Evolutionary conservation across 257 asterid genomes (phyloP).

Genomic region (Lithospermum erythrorhizon): DNA sequence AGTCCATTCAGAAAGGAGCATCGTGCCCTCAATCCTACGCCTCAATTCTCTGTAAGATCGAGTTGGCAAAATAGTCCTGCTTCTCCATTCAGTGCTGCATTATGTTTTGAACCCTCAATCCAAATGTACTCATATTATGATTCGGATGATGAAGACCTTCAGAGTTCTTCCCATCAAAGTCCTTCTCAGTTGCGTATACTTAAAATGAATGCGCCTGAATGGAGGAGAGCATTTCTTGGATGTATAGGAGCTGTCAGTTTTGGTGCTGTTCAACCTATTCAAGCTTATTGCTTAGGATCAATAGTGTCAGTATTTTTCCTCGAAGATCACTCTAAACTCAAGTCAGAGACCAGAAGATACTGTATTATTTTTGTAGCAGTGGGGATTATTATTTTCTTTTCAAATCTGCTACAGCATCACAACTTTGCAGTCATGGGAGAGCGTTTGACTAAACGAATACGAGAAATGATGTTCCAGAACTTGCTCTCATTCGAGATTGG

Average conservation of each 20-base stretch:
- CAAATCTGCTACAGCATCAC: constrained; percentile 57
- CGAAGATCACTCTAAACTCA: constrained; percentile 21
- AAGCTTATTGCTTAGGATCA: constrained; percentile 56
- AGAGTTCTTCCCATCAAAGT: constrained; percentile 5
- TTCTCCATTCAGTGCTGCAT: constrained; percentile 36
- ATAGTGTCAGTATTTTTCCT: constrained; percentile 43
- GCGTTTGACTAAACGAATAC: constrained; percentile 41
- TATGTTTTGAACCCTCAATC: constrained; percentile 27
- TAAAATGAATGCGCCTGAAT: constrained; percentile 56
- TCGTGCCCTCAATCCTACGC: constrained; percentile 11
- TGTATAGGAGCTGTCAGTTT: constrained; percentile 45
- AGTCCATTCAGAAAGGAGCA: constrained; percentile 4
- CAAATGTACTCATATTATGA: constrained; percentile 32
- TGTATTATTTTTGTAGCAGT: constrained; percentile 28
- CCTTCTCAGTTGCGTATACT: constrained; percentile 40
- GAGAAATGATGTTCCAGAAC: constrained; percentile 37
- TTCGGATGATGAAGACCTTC: constrained; percentile 22
- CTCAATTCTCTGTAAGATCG: constrained; percentile 24
- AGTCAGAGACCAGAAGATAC: constrained; percentile 30
- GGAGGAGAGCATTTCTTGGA: constrained; percentile 59
- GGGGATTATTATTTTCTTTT: constrained; percentile 37
- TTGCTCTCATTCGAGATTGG: constrained; percentile 55
- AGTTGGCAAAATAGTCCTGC: constrained; percentile 44
- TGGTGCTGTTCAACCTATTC: constrained; percentile 54
- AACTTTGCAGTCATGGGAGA: constrained; percentile 68